Percentiles rank a stretch among this genome's conserved stretches.
These are phyloP conservation scores for Phycomyces blakesleeanus DNA, from an alignment of 192 early-diverging fungal genomes.

Conservation along the genomic window DNA sequence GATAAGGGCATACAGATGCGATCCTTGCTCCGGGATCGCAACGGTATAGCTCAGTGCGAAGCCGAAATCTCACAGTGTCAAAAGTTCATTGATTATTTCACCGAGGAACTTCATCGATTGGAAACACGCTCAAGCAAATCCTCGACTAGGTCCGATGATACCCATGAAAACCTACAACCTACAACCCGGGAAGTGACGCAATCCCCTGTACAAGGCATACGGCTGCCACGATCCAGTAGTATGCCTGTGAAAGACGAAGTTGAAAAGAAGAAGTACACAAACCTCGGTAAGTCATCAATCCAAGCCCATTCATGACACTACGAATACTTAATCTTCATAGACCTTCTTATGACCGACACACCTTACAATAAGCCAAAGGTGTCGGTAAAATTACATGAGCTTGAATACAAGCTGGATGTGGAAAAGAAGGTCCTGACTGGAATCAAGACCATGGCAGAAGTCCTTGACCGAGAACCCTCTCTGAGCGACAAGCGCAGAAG, in stretches of 20 bases:
- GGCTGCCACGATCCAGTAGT: slow-evolving; percentile 1
- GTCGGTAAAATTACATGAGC: slow-evolving; percentile 79
- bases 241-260: slow-evolving; percentile 6
- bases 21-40: slow-evolving; percentile 52
- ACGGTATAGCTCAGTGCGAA: slow-evolving; percentile 74
- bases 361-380: slow-evolving; percentile 67
- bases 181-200: slow-evolving; percentile 4
- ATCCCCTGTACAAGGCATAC: slow-evolving; percentile 1
- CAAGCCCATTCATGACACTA: slow-evolving; percentile 24
- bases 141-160: slow-evolving; percentile 3
- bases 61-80: slow-evolving; percentile 60
- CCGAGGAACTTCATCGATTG: slow-evolving; percentile 61
- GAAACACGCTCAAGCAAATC: slow-evolving; percentile 20
- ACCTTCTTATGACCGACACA: slow-evolving; percentile 66
- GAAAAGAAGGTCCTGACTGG: slow-evolving; percentile 91
- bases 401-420: slow-evolving; percentile 87
- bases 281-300: slow-evolving; percentile 22
- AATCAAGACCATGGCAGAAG: slow-evolving; percentile 63
- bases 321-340: slow-evolving; percentile 28
- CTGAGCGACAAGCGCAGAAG: slow-evolving; percentile 49
- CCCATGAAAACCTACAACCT: not conserved
- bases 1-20: slow-evolving; percentile 54
- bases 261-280: slow-evolving; percentile 25
- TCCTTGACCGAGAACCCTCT: slow-evolving; percentile 48
- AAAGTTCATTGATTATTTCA: slow-evolving; percentile 66